These are phyloP conservation scores for Phytophthora lateralis DNA, from an alignment of 352 stramenopile genomes.

Conservation along the genomic window DNA sequence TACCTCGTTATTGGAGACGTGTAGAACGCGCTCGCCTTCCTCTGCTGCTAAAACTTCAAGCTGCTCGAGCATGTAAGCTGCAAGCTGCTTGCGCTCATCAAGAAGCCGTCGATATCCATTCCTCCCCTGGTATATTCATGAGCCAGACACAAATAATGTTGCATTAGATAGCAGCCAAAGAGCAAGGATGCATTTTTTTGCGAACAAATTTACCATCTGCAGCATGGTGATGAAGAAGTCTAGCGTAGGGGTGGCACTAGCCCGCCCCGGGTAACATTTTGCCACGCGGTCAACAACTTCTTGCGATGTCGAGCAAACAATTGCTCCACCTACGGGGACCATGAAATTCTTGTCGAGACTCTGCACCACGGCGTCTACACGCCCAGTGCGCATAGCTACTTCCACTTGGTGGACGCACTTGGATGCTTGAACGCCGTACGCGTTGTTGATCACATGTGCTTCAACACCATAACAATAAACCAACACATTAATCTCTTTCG, in stretches of 20 bases:
- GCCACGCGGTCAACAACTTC: slow-evolving; percentile 86
- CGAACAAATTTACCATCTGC: slow-evolving; percentile 86
- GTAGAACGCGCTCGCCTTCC: slow-evolving; percentile 92
- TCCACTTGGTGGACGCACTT: slow-evolving; percentile 94
- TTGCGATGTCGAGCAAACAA: slow-evolving; percentile 77
- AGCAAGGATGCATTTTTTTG: neutral
- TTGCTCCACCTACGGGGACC: slow-evolving; percentile 94
- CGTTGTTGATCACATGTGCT: slow-evolving; percentile 99
- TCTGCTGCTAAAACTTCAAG: slow-evolving; percentile 78
- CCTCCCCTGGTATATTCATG: slow-evolving; percentile 40
- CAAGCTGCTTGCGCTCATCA: slow-evolving; percentile 79
- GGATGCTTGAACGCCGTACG: slow-evolving; percentile 97
- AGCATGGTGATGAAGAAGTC: slow-evolving; percentile 99
- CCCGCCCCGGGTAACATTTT: slow-evolving; percentile 96
- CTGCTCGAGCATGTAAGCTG: slow-evolving; percentile 73
- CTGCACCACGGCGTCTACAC: slow-evolving; percentile 97
- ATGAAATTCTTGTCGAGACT: slow-evolving; percentile 99
- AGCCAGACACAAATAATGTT: neutral
- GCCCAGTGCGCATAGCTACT: slow-evolving; percentile 85
- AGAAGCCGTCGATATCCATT: slow-evolving; percentile 91
- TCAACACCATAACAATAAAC: neutral
- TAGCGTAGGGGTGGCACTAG: slow-evolving; percentile 93
- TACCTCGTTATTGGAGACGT: slow-evolving; percentile 91
- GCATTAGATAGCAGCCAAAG: neutral
- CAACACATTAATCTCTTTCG: slow-evolving; percentile 4